Conservation (phyloP, 1,284 basidiomycete genomes). For the Ganoderma meredithae region DNA sequence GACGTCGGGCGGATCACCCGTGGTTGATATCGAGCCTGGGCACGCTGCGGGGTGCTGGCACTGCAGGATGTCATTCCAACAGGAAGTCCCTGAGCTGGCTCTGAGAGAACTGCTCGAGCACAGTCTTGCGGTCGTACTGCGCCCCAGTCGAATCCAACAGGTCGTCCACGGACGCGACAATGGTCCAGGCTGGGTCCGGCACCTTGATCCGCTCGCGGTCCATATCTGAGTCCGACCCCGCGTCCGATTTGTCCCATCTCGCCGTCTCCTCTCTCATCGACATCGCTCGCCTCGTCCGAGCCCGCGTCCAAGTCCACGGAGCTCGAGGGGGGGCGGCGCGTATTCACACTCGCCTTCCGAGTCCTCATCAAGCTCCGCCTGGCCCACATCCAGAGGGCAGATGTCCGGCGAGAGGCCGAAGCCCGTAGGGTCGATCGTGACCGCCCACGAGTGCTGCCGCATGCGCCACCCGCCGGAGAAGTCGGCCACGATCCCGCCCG, state of each 20-base stretch:
- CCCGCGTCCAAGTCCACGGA: background rate
- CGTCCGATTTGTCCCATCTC: no score
- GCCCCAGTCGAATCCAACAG: background rate
- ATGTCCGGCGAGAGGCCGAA: no score
- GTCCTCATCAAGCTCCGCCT: background rate
- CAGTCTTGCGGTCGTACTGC: background rate
- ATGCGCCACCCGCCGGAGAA: background rate
- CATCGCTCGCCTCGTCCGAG: background rate
- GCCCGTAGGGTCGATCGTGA: background rate
- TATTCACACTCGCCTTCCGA: conserved; percentile 4
- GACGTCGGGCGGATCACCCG: background rate
- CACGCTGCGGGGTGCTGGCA: conserved; percentile 95
- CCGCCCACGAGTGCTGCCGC: background rate
- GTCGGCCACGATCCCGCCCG: background rate
- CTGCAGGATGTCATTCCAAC: background rate
- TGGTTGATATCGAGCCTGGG: conserved; percentile 92
- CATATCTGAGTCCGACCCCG: background rate
- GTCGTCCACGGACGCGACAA: background rate
- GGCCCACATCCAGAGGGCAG: background rate
- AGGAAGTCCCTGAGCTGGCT: background rate
- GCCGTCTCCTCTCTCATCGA: background rate
- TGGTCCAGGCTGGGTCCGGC: no score
- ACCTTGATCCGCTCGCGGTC: background rate
- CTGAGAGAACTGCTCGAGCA: background rate
- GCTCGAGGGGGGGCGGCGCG: background rate